phyloP scores from a whole-genome alignment of 768 basidiomycete species.

The Agaricus sinodeliciosus region DNA sequence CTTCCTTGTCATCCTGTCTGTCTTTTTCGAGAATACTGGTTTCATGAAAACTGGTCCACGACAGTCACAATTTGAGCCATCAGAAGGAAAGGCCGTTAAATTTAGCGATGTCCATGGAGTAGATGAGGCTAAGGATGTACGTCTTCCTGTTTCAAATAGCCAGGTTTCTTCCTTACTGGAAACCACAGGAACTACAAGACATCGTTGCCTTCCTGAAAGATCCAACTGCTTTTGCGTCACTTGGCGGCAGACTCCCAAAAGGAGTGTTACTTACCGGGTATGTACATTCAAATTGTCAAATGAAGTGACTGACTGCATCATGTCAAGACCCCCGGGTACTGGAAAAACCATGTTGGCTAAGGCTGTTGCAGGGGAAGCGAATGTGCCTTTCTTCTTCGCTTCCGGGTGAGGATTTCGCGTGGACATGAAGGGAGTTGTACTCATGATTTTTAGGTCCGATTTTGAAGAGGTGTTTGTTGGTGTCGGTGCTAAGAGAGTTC shows the following conservation, averaged over 20 bases:
- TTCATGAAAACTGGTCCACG: constrained; percentile 84
- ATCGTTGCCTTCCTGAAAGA: constrained; percentile 94
- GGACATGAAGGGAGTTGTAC: constrained; percentile 2
- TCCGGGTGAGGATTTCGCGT: constrained; percentile 54
- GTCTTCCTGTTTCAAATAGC: constrained; percentile 12
- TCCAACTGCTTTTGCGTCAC: constrained; percentile 79
- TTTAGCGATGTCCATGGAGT: constrained; percentile 97
- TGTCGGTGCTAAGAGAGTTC: constrained; percentile 89
- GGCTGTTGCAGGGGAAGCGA: constrained; percentile 96
- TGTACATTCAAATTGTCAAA: constrained; percentile 12
- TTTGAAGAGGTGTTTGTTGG: constrained; percentile 99
- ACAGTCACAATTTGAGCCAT: constrained; percentile 77
- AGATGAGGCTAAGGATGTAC: constrained; percentile 90
- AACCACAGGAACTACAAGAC: constrained; percentile 79
- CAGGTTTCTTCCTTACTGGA: neutral
- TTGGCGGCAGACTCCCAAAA: constrained; percentile 93
- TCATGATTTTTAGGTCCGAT: constrained; percentile 53
- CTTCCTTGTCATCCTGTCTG: constrained; percentile 78
- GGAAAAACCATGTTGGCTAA: constrained; percentile 98
- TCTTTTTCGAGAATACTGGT: constrained; percentile 90
- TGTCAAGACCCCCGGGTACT: constrained; percentile 70
- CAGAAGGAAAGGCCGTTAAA: constrained; percentile 74
- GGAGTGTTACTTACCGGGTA: constrained; percentile 86
- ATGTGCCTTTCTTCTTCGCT: constrained; percentile 95
- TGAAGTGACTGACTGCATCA: constrained; percentile 7